Evolutionary conservation across 1,284 basidiomycete genomes (phyloP).

Genomic region (Xerocomus alliaceus): DNA sequence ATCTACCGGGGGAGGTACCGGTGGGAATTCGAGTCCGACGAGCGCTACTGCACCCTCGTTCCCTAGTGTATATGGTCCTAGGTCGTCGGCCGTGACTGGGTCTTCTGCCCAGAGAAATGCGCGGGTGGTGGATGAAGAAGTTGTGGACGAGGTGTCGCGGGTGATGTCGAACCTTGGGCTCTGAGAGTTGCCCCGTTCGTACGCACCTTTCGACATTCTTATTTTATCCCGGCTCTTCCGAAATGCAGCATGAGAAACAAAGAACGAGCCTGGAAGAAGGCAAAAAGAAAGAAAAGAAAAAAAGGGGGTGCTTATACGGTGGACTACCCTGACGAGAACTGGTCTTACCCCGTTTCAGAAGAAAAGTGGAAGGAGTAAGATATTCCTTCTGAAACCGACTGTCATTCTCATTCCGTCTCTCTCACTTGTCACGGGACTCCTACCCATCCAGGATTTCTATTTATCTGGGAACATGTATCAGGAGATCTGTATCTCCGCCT

Average conservation of each 20-base stretch:
- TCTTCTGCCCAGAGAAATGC: constrained; percentile 54
- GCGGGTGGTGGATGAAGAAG: constrained; percentile 62
- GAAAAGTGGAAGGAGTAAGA: constrained; percentile 24
- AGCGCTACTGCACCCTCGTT: constrained; percentile 79
- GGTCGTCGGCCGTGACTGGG: constrained; percentile 56
- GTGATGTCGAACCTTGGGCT: constrained; percentile 81
- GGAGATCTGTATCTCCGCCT: constrained; percentile 30
- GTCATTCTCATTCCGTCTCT: constrained; percentile 21
- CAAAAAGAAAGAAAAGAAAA: constrained; percentile 8
- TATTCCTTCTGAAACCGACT: constrained; percentile 27
- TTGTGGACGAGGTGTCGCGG: constrained; percentile 74
- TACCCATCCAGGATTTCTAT: constrained; percentile 40
- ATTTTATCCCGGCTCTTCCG: constrained; percentile 14
- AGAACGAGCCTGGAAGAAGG: constrained; percentile 14
- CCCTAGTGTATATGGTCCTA: constrained; percentile 80
- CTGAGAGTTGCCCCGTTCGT: constrained; percentile 47
- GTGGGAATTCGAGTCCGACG: constrained; percentile 73
- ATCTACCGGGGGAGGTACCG: constrained; percentile 69
- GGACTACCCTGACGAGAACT: constrained; percentile 30
- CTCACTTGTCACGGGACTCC: constrained; percentile 38
- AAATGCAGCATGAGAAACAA: constrained; percentile 15
- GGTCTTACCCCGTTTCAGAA: constrained; percentile 31
- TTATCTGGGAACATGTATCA: constrained; percentile 42
- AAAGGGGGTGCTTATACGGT: constrained; percentile 14
- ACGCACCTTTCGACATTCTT: constrained; percentile 9